A percentile compares a stretch with the other conserved stretches of the same genome.
Conservation (phyloP, 768 basidiomycete species). For the Daedaleopsis sinensis region DNA sequence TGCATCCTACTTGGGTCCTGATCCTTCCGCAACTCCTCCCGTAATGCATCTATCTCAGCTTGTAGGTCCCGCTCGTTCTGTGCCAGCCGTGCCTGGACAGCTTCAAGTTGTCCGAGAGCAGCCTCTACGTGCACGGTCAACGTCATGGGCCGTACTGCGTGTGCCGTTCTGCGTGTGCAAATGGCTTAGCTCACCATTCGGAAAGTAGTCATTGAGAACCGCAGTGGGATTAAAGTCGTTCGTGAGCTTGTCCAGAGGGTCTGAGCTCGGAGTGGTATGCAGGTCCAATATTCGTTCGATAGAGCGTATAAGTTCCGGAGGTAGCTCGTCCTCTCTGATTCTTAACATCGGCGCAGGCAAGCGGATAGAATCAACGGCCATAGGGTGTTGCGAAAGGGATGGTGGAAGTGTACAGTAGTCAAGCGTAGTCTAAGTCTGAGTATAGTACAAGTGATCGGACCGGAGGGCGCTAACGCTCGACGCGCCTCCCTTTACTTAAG, state of each 20-base stretch:
- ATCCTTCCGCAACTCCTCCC: constrained; percentile 66
- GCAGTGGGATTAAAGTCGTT: constrained; percentile 58
- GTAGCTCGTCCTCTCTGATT: constrained; percentile 50
- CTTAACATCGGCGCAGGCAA: constrained; percentile 1
- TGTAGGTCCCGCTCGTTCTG: constrained; percentile 73
- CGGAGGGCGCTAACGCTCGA: constrained; percentile 1
- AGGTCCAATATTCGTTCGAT: constrained; percentile 73
- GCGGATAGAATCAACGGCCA: constrained; percentile 15
- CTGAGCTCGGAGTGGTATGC: constrained; percentile 44
- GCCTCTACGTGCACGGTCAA: constrained; percentile 52
- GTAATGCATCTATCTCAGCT: constrained; percentile 69
- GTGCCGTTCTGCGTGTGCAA: background rate
- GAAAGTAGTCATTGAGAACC: constrained; percentile 70
- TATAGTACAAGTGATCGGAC: constrained; percentile 1
- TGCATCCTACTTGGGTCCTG: constrained; percentile 92
- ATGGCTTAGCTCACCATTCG: constrained; percentile 59
- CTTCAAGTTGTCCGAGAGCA: constrained; percentile 71
- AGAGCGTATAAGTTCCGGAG: constrained; percentile 66
- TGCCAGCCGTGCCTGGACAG: constrained; percentile 67
- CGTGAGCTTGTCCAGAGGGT: constrained; percentile 61
- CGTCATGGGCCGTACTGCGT: background rate
- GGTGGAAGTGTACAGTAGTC: background rate
- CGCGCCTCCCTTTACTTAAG: too few relatives aligned
- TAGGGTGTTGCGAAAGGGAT: background rate
- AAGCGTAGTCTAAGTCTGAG: too few relatives aligned